Base-by-base conservation (phyloP, 163 green algal genomes). In the Trebouxia gelatinosa region DNA sequence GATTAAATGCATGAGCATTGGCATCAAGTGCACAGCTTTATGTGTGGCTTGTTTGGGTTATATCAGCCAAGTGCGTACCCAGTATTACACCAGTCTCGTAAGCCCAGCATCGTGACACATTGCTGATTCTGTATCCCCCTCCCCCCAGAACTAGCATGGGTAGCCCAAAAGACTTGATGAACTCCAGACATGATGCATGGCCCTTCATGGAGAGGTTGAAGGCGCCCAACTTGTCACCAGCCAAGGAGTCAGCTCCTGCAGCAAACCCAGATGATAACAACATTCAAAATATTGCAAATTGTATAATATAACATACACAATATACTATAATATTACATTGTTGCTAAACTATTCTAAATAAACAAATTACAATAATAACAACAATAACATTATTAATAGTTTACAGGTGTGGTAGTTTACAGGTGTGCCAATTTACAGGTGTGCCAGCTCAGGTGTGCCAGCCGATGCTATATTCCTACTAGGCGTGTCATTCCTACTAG, bases 61-160 rank as follows among this genome's bases (percentile, higher is more conserved):
- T n/a, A n/a, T n/a, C n/a, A n/a, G n/a, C n/a, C 58, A 98, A 85
- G 2, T 34, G 31, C 79, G 58, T 62, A 88, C 88, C 90, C 34
- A 91, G 64, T 46, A 92, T 80, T 46, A 85, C 75, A 4, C 87
- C 93, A 17, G 96, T 98, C 88, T 99, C 96, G 35, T 93, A 94
- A 2, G 94, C 90, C 96, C 96, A 99, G 85, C 94, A 98, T 21
- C 95, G 87, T 0, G 96, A 94, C 28, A 99, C 96, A 65, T 99
- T 99, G 81, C 90, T 92, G 72, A 98, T 98, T 65, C 93, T 98
- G 89, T 99, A 99, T 1, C 96, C 96, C 23, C 90, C 91, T 4
- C 94, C 95, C 3, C 95, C 95, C 58, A 97, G 84, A 50, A 95
- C 87, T 61, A 97, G 80, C 83, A 95, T 86, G 3, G 92, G 92